Conservation (phyloP, 2,329 filamentous ascomycete genomes). For the Zymoseptoria crescenta region DNA sequence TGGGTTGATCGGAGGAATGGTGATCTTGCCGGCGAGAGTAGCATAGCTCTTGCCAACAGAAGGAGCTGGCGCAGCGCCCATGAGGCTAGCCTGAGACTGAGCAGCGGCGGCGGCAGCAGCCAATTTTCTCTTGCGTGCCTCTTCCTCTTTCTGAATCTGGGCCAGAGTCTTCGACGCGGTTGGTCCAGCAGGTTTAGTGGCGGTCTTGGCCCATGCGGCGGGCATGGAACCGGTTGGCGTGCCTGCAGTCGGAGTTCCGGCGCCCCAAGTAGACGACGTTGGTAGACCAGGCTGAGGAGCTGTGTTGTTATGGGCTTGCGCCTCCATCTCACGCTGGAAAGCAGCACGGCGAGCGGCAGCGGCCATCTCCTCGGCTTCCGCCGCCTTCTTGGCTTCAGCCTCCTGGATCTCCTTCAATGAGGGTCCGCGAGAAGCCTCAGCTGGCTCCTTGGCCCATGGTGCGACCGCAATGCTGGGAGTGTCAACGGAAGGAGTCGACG, state of each 20-base stretch:
- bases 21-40: constrained; percentile 77
- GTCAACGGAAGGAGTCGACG: constrained; percentile 64
- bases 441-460: constrained; percentile 85
- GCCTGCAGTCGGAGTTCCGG: constrained; percentile 60
- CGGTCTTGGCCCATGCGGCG: constrained; percentile 60
- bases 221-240: constrained; percentile 42
- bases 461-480: constrained; percentile 66
- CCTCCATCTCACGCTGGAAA: constrained; percentile 70
- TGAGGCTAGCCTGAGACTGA: constrained; percentile 34
- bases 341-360: constrained; percentile 67
- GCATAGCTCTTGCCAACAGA: constrained; percentile 78
- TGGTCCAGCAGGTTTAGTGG: constrained; percentile 42
- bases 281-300: constrained; percentile 64
- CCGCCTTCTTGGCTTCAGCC: constrained; percentile 85
- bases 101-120: constrained; percentile 43
- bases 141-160: constrained; percentile 95
- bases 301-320: constrained; percentile 46
- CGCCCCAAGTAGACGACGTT: constrained; percentile 83
- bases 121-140: constrained; percentile 74
- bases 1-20: constrained; percentile 32
- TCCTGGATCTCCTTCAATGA: constrained; percentile 96
- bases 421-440: constrained; percentile 68
- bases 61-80: constrained; percentile 36
- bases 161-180: constrained; percentile 77
- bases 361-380: constrained; percentile 75